phyloP scores from a whole-genome alignment of 2,329 filamentous ascomycete species.

The Verticillium zaregamsianum region DNA sequence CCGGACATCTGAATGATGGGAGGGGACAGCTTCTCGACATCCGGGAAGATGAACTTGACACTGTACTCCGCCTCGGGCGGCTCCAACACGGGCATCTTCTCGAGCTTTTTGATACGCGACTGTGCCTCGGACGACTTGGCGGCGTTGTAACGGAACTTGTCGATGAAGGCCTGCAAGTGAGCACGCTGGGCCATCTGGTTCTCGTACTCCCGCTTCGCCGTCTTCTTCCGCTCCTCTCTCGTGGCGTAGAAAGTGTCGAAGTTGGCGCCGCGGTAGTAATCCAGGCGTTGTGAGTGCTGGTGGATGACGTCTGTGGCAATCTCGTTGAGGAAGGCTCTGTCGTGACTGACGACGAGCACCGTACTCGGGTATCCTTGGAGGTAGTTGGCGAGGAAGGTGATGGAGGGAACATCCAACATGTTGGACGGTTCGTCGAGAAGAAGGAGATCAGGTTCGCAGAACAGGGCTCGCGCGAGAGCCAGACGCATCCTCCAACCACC shows the following conservation, averaged over 20 bases:
- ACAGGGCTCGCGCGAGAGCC: slow-evolving; percentile 87
- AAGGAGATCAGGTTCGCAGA: slow-evolving; percentile 94
- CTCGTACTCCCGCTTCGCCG: slow-evolving; percentile 94
- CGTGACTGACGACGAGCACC: slow-evolving; percentile 94
- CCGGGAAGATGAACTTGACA: slow-evolving; percentile 95
- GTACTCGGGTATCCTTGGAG: slow-evolving; percentile 93
- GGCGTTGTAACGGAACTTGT: slow-evolving; percentile 99
- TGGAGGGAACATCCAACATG: slow-evolving; percentile 99
- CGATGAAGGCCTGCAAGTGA: slow-evolving; percentile 95
- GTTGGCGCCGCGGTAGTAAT: slow-evolving; percentile 98
- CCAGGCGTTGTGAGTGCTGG: slow-evolving; percentile 92
- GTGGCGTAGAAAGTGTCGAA: slow-evolving; percentile 98
- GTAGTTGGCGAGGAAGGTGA: slow-evolving; percentile 95
- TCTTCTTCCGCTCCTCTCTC: slow-evolving; percentile 95
- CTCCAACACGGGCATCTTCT: slow-evolving; percentile 91
- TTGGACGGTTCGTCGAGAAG: slow-evolving; percentile 99
- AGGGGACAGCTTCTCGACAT: slow-evolving; percentile 94
- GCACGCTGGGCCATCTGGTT: slow-evolving; percentile 94
- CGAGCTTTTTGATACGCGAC: slow-evolving; percentile 97
- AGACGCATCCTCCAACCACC: slow-evolving; percentile 99
- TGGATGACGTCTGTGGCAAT: slow-evolving; percentile 99
- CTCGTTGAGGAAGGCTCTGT: slow-evolving; percentile 97
- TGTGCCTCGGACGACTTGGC: slow-evolving; percentile 98
- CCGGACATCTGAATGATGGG: slow-evolving; percentile 97
- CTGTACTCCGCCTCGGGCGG: slow-evolving; percentile 90